These are phyloP conservation scores for Ogataea wickerhamii DNA, from an alignment of 805 yeast species.

Conservation along the genomic window DNA sequence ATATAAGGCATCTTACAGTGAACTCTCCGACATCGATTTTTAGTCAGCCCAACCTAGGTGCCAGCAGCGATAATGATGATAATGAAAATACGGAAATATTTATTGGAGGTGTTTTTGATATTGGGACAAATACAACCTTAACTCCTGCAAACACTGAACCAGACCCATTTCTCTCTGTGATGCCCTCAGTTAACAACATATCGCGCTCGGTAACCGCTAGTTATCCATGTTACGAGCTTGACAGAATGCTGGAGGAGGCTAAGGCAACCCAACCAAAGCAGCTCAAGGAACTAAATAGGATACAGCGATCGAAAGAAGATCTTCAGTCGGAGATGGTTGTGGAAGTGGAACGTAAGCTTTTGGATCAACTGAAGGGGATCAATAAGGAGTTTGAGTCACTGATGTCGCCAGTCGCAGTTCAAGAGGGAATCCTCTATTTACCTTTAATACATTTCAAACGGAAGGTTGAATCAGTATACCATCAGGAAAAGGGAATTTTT, in stretches of 20 bases:
- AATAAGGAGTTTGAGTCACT: conserved; percentile 17
- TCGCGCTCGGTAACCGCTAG: not conserved
- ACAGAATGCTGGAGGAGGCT: conserved; percentile 20
- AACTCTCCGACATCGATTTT: conserved; percentile 2
- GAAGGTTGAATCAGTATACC: conserved; percentile 45
- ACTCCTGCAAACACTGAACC: not conserved
- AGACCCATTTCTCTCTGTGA: not conserved
- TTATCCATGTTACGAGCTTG: conserved; percentile 18
- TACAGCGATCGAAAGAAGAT: conserved; percentile 44
- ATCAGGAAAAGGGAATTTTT: conserved; percentile 46
- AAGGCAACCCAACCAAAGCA: conserved; percentile 13
- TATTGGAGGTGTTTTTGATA: conserved; percentile 7
- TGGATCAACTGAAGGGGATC: conserved; percentile 29
- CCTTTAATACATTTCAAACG: conserved; percentile 56
- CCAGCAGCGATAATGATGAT: conserved; percentile 5
- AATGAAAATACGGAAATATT: conserved; percentile 6
- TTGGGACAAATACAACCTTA: conserved; percentile 10
- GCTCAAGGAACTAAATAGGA: conserved; percentile 34
- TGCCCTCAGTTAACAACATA: not conserved
- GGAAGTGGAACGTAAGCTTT: conserved; percentile 34
- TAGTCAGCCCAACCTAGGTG: conserved; percentile 1
- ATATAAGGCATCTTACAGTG: not conserved
- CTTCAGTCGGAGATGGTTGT: conserved; percentile 49
- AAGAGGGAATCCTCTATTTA: conserved; percentile 25
- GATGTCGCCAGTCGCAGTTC: conserved; percentile 13